Evolutionary conservation across 129 eudicot genomes (phyloP).

Genomic region (Lactuca saligna): DNA sequence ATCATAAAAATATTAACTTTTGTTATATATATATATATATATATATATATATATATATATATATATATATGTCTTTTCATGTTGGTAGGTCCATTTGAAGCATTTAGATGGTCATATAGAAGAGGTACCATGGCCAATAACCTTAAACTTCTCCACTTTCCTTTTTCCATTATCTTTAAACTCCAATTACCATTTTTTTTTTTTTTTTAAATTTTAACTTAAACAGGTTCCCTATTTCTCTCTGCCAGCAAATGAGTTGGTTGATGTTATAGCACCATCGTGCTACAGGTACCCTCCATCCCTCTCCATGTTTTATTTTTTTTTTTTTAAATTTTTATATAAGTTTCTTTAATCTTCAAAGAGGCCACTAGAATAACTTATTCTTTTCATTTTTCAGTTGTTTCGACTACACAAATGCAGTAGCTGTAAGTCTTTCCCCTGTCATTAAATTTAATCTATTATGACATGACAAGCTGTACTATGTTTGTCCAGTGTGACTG

Average conservation of each 20-base stretch:
- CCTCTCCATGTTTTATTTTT: neutral
- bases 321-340: neutral
- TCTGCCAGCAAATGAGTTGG: slow-evolving; percentile 95
- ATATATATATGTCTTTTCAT: neutral
- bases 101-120: slow-evolving; percentile 97
- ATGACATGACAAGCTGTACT: neutral
- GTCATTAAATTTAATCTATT: neutral
- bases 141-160: neutral
- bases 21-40: neutral
- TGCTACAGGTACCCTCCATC: slow-evolving; percentile 77
- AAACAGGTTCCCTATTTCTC: slow-evolving; percentile 97
- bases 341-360: slow-evolving; percentile 11
- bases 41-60: too few relatives aligned
- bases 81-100: slow-evolving; percentile 85
- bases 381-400: slow-evolving; percentile 58
- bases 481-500: too few relatives aligned
- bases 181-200: slow-evolving; percentile 21
- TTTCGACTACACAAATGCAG: slow-evolving; percentile 96
- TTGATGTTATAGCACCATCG: slow-evolving; percentile 98
- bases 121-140: slow-evolving; percentile 55
- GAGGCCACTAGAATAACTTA: slow-evolving; percentile 2
- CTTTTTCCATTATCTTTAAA: slow-evolving; percentile 6
- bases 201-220: slow-evolving; percentile 35
- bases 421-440: slow-evolving; percentile 71
- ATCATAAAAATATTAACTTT: neutral